Percentiles rank a stretch among this genome's conserved stretches.
Evolutionary conservation across 345 rosid species (phyloP).

Genomic region (Reutealis trisperma): DNA sequence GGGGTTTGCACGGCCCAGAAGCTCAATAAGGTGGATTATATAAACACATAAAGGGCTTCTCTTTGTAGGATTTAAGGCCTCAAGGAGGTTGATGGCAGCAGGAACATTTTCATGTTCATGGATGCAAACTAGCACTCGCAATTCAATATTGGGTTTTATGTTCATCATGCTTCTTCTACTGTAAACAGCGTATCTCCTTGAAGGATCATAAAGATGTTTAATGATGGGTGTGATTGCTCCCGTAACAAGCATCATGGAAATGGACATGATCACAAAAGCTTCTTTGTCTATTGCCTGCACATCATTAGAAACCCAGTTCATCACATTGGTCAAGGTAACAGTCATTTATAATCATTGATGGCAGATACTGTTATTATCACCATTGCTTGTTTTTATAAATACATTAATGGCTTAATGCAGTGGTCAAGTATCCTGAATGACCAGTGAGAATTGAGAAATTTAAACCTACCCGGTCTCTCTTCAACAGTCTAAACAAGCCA

Average conservation of each 20-base stretch:
- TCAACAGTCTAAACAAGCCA: constrained; percentile 23
- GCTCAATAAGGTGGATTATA: constrained; percentile 23
- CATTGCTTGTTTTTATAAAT: background rate
- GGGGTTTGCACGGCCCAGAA: constrained; percentile 21
- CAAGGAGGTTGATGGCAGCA: constrained; percentile 1
- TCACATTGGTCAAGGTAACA: background rate
- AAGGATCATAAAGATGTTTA: constrained; percentile 24
- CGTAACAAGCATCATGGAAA: constrained; percentile 11
- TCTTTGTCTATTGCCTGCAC: background rate
- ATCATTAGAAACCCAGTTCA: background rate
- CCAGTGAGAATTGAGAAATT: background rate
- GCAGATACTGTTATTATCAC: background rate
- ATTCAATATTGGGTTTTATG: constrained; percentile 13
- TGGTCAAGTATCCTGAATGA: background rate
- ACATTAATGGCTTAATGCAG: background rate
- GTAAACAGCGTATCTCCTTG: constrained; percentile 18
- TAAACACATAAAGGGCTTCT: constrained; percentile 13
- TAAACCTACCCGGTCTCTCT: constrained; percentile 1
- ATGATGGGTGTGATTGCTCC: constrained; percentile 9
- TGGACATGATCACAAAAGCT: constrained; percentile 13
- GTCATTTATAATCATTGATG: background rate
- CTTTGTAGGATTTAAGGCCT: constrained; percentile 21
- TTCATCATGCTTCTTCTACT: constrained; percentile 12
- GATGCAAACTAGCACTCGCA: constrained; percentile 16
- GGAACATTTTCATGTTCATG: constrained; percentile 18